Conservation (phyloP, 1,139 yeast genomes). For the Debaryomyces sp. region DNA sequence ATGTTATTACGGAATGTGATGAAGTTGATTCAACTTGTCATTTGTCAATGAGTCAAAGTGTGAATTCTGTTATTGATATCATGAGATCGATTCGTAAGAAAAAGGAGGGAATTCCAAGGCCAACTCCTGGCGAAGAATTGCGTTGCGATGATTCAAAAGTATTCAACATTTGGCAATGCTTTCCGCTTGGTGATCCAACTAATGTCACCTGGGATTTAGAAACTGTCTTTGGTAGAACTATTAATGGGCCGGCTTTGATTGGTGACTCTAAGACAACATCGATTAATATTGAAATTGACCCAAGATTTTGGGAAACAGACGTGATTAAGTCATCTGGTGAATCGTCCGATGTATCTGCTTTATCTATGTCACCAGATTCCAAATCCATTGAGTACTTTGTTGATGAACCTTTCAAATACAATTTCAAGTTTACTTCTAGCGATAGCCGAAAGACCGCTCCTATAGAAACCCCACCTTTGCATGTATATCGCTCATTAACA, state of each 20-base stretch:
- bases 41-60: conserved; percentile 65
- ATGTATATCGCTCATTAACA: conserved; percentile 81
- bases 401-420: conserved; percentile 32
- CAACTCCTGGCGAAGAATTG: conserved; percentile 65
- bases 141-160: conserved; percentile 70
- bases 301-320: conserved; percentile 50
- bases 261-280: conserved; percentile 35
- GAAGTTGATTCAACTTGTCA: conserved; percentile 39
- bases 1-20: conserved; percentile 62
- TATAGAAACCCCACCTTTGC: conserved; percentile 59
- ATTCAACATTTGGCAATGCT: conserved; percentile 68
- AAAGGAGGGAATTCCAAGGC: conserved; percentile 75
- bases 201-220: conserved; percentile 57
- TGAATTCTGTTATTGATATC: conserved; percentile 75
- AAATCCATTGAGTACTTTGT: conserved; percentile 27
- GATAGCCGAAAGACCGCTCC: conserved; percentile 39
- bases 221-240: conserved; percentile 68
- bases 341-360: conserved; percentile 11
- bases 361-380: conserved; percentile 20
- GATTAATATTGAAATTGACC: conserved; percentile 48
- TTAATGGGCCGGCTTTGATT: conserved; percentile 66
- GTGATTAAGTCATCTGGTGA: conserved; percentile 22
- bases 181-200: conserved; percentile 65
- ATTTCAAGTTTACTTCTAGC: conserved; percentile 39
- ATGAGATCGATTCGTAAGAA: conserved; percentile 64